Base-by-base conservation (phyloP, 2,329 filamentous ascomycete species). In the Ascocoryne sarcoides region DNA sequence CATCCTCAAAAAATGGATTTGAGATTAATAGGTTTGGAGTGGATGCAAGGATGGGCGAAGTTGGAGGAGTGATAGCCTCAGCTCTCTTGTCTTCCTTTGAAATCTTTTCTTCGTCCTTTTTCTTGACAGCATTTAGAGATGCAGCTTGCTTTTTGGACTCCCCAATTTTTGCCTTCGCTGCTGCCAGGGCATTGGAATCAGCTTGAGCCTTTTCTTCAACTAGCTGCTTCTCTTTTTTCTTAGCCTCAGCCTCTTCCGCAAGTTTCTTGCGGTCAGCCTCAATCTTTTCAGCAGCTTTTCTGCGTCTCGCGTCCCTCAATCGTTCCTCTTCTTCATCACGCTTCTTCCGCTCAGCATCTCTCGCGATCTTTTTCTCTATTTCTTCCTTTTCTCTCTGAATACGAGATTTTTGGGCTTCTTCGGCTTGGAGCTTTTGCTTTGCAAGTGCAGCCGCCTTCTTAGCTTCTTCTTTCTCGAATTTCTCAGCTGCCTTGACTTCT, bases 391-490 rank as follows among this genome's bases (percentile, higher is more conserved):
- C 23, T 12, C 12, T 26, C 23, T 26, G 7, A 7, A 12, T 12
- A 7, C 23, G 7, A 26, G 12, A 26, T 26, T 12, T 26, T 36
- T 42, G 30, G 4, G 34, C 40, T 33, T 43, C 32, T 8, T 31
- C 23, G 4, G 20, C n/a, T n/a, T 29, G 21, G 8, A 21, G 12
- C 10, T 31, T 38, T 31, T 40, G 5, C 33, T 40, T 39, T 39
- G 26, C 30, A 28, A 40, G 21, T 3, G 36, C 29, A 12, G 32
- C 36, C 12, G 30, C 23, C 32, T 34, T 34, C 12, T 31, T 33
- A n/a, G 39, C 37, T 20, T 44, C 43, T 31, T 39, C 33, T 3
- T 39, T 34, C n/a, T 42, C 45, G 21, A 40, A 23, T 23, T 29
- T 35, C 16, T 40, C 40, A 3, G 31, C 12, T 7, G 7, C 23